Percentiles rank a stretch among this genome's conserved stretches.
Evolutionary conservation across 306 rosid species (phyloP).

Genomic region (Dryas drummondii): DNA sequence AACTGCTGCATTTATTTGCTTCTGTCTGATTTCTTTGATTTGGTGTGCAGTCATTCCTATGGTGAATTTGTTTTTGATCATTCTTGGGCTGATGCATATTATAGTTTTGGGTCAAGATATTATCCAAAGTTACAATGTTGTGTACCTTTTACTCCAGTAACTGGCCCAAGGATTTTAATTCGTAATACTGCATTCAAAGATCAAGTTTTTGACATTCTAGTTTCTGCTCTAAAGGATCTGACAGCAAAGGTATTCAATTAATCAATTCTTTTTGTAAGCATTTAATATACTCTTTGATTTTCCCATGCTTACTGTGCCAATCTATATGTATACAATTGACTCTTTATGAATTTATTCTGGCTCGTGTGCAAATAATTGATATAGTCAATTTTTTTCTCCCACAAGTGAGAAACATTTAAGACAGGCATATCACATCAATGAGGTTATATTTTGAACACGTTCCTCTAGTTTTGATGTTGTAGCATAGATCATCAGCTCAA

Average conservation of each 20-base stretch:
- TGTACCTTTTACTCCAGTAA: conserved; percentile 93
- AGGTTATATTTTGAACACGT: no score
- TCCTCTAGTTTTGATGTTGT: no score
- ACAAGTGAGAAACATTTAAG: neutral
- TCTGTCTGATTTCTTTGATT: conserved; percentile 12
- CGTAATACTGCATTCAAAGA: conserved; percentile 59
- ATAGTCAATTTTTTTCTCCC: neutral
- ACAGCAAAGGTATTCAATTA: conserved; percentile 53
- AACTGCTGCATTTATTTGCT: neutral
- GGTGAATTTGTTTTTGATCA: conserved; percentile 98
- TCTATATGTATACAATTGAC: neutral
- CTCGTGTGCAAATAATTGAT: neutral
- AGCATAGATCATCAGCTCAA: no score
- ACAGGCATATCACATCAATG: neutral
- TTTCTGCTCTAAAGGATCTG: conserved; percentile 70
- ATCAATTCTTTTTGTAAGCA: neutral
- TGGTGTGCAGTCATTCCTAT: conserved; percentile 72
- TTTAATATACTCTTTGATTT: conserved; percentile 2
- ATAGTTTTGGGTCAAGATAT: conserved; percentile 65
- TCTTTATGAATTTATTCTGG: neutral
- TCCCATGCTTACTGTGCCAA: neutral
- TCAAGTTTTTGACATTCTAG: conserved; percentile 60
- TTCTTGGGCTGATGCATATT: conserved; percentile 95
- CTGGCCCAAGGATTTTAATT: conserved; percentile 84
- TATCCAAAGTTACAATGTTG: conserved; percentile 89